Conservation (phyloP, 805 yeast genomes). For the Candida fluviatilis region DNA sequence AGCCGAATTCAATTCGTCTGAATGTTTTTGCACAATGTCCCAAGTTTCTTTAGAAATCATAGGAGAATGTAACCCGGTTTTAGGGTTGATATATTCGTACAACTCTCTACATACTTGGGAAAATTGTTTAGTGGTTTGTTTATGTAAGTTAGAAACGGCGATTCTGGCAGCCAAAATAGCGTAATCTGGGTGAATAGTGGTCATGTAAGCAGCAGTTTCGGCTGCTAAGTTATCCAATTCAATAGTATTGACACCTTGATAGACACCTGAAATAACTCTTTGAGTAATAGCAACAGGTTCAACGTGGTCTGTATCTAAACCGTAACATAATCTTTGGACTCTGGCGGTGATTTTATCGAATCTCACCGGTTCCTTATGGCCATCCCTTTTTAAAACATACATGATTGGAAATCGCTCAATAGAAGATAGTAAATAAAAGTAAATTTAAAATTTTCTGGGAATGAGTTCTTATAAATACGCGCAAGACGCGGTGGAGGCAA, state of each 20-base stretch:
- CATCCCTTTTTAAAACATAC: constrained; percentile 91
- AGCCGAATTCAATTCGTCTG: constrained; percentile 43
- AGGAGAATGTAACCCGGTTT: constrained; percentile 55
- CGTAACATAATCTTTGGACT: constrained; percentile 90
- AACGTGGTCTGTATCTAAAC: constrained; percentile 84
- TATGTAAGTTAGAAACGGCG: constrained; percentile 90
- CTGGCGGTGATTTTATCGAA: constrained; percentile 94
- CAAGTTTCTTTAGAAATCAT: constrained; percentile 42
- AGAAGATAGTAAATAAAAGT: neutral
- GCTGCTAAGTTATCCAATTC: constrained; percentile 74
- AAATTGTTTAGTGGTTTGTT: constrained; percentile 85
- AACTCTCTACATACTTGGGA: constrained; percentile 72
- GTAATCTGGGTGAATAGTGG: constrained; percentile 97
- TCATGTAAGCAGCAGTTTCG: constrained; percentile 96
- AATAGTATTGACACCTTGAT: constrained; percentile 93
- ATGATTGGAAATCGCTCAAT: constrained; percentile 26
- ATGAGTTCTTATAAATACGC: neutral
- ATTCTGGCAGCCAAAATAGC: constrained; percentile 93
- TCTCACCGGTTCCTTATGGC: constrained; percentile 89
- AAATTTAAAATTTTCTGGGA: neutral
- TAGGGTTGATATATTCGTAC: constrained; percentile 77
- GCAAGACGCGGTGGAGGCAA: neutral
- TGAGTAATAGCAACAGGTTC: constrained; percentile 96
- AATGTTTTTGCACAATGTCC: constrained; percentile 31
- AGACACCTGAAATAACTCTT: constrained; percentile 92